These are phyloP conservation scores for Botrytis hyacinthi DNA, from an alignment of 2,329 filamentous ascomycete species.

Conservation along the genomic window DNA sequence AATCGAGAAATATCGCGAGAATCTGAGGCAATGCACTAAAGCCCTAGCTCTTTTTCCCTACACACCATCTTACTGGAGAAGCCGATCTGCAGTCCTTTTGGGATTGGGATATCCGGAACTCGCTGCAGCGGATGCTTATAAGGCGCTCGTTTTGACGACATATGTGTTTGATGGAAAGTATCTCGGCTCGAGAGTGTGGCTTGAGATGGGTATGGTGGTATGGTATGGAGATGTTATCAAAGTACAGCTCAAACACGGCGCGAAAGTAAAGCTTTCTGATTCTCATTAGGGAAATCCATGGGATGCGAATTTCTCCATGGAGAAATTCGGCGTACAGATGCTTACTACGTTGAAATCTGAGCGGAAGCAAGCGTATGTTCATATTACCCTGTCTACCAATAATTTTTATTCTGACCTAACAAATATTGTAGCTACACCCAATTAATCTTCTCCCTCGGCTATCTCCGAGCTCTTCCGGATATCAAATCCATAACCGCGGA, in stretches of 20 bases:
- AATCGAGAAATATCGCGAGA: not conserved
- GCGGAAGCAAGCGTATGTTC: not conserved
- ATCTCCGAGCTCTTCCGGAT: not conserved
- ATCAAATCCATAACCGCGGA: not conserved
- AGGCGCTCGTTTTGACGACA: conserved; percentile 18
- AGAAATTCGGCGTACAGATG: not conserved
- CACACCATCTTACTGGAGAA: conserved; percentile 8
- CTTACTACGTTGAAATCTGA: not conserved
- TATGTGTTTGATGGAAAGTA: not conserved
- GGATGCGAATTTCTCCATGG: not conserved
- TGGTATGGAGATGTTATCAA: not conserved
- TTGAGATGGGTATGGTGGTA: not conserved
- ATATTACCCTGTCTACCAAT: no score
- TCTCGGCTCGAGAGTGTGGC: not conserved
- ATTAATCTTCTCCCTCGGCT: not conserved
- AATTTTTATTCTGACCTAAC: not conserved
- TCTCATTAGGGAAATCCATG: not conserved
- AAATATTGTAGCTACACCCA: not conserved
- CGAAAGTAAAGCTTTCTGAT: not conserved
- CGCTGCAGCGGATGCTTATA: conserved; percentile 23
- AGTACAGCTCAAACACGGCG: not conserved
- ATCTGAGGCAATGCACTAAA: not conserved
- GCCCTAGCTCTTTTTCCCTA: not conserved
- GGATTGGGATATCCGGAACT: conserved; percentile 23
- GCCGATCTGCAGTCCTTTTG: conserved; percentile 10